phyloP scores from a whole-genome alignment of 108 stramenopile genomes.

The Seminavis robusta region DNA sequence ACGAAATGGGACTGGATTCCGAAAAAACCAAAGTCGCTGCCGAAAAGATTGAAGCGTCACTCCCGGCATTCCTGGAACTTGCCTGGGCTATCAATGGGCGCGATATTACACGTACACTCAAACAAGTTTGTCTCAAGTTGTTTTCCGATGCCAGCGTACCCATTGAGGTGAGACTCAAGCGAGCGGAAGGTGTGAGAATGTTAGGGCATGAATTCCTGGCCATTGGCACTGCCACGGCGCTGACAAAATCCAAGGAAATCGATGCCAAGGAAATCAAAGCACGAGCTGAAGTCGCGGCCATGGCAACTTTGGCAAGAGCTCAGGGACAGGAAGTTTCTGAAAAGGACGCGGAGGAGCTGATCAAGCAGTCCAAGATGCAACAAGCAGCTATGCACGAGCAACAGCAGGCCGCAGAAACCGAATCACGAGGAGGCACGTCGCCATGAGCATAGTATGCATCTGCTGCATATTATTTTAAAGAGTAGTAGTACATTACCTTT shows the following conservation, averaged over 20 bases:
- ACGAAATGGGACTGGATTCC: slow-evolving; percentile 25
- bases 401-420: too few species aligned
- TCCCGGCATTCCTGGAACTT: slow-evolving; percentile 77
- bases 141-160: slow-evolving; percentile 67
- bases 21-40: slow-evolving; percentile 61
- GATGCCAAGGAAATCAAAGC: slow-evolving; percentile 63
- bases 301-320: slow-evolving; percentile 87
- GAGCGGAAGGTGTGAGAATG: slow-evolving; percentile 70
- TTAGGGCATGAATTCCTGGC: slow-evolving; percentile 67
- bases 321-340: slow-evolving; percentile 86
- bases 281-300: slow-evolving; percentile 82
- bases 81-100: slow-evolving; percentile 86
- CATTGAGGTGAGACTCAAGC: slow-evolving; percentile 38
- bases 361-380: too few species aligned
- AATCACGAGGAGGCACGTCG: too few species aligned
- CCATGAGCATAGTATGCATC: too few species aligned
- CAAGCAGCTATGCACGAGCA: too few species aligned
- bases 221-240: slow-evolving; percentile 48
- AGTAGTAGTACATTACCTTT: too few species aligned
- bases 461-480: too few species aligned
- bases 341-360: slow-evolving; percentile 81
- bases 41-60: slow-evolving; percentile 76
- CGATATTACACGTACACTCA: slow-evolving; percentile 76
- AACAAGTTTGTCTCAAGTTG: slow-evolving; percentile 68
- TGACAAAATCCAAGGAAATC: slow-evolving; percentile 2